Base-by-base conservation (phyloP, 2,329 filamentous ascomycete species). In the Fusarium floridanum region DNA sequence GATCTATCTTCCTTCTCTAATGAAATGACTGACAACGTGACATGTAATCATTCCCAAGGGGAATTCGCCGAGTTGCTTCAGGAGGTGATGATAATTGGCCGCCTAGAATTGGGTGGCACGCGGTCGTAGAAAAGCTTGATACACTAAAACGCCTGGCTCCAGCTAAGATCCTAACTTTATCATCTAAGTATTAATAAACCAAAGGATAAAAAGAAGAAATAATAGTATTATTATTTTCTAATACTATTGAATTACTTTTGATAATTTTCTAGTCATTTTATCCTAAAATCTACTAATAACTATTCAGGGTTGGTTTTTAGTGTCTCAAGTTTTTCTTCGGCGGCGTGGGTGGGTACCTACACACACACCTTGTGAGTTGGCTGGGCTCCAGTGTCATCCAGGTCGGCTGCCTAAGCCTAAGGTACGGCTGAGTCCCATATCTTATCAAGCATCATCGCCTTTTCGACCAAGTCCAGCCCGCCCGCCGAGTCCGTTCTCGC, bases 401-500 rank as follows among this genome's bases (percentile, higher is more conserved):
- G 45, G 45, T 17, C 66, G 66, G 77, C 70, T 78, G 74, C 77
- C 75, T 79, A 34, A 34, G 32, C 32, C 32, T 12, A 34, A 34
- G 32, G 32, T 78, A 79, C 70, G 74, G 67, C 61, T 76, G 55
- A 45, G 56, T 45, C 20, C 48, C 48, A 53, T 76, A 79, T 79
- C 77, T 79, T 79, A 79, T 79, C 77, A 76, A 79, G 76, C 77
- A 79, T 79, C 77, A 75, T 79, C 73, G 66, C 71, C 76, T 75
- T 77, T 76, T 75, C 69, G 45, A 71, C 76, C 68, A 67, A 73
- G 75, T 66, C 68, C 68, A 53, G 48, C 48, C 24, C 48, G 48
- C 48, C 48, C 45, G 61, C 48, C 74, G 60, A 61, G 66, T 74
- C 60, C 67, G 60, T 77, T 70, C 71, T 69, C 53, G 50, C 59